These are phyloP conservation scores for Salix brachista DNA, from an alignment of 345 rosid genomes.

Conservation along the genomic window DNA sequence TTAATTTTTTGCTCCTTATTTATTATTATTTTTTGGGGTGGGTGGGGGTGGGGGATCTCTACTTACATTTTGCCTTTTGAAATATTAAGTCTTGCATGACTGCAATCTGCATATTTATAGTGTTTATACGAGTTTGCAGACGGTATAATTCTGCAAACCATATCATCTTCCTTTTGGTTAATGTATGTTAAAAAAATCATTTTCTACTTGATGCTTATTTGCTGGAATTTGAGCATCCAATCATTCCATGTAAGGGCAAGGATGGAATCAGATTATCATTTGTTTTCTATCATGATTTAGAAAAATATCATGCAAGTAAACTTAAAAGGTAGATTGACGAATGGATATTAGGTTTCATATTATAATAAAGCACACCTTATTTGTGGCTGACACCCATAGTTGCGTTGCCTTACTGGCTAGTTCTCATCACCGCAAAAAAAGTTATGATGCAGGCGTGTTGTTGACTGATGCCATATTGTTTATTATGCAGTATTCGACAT, in stretches of 20 bases:
- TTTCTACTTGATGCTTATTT: not conserved
- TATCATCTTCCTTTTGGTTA: not conserved
- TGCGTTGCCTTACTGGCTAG: not conserved
- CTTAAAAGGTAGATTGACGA: not conserved
- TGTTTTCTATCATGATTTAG: not conserved
- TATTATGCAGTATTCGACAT: constrained; percentile 71
- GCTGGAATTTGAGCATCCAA: not conserved
- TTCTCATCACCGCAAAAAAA: not conserved
- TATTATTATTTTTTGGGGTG: not conserved
- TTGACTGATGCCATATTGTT: not conserved
- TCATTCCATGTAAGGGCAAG: not conserved
- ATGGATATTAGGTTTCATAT: not conserved
- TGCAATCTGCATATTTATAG: not conserved
- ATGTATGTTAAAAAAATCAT: not conserved
- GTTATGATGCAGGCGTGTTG: not conserved
- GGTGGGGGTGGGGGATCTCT: not conserved
- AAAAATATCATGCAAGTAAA: not conserved
- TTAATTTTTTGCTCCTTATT: not conserved
- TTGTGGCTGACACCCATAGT: not conserved
- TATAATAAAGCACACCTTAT: not conserved
- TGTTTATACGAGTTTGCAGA: not conserved
- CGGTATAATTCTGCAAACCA: not conserved
- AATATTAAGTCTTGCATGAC: not conserved
- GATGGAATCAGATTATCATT: not conserved
- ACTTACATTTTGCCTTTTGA: not conserved